Percentiles rank a stretch among this genome's conserved stretches.
These are phyloP conservation scores for Pleurotus pulmonarius DNA, from an alignment of 768 basidiomycete genomes.

Conservation along the genomic window DNA sequence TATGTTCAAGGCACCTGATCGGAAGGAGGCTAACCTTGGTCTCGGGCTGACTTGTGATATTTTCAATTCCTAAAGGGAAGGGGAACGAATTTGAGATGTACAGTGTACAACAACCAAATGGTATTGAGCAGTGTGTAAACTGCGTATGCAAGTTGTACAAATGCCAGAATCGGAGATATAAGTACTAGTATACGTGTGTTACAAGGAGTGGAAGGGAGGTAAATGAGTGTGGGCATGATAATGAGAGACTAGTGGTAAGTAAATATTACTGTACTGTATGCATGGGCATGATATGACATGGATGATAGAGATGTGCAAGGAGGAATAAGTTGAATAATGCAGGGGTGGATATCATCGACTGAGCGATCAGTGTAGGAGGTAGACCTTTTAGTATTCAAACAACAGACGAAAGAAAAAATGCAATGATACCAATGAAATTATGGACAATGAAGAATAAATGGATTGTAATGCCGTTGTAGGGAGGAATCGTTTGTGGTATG, in stretches of 20 bases:
- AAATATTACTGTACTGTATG: neutral
- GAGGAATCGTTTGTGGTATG: neutral
- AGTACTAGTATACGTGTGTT: slow-evolving; percentile 1
- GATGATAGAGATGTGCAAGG: too few species aligned
- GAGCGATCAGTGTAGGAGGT: neutral
- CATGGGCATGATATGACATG: neutral
- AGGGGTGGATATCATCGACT: slow-evolving; percentile 8
- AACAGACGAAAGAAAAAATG: slow-evolving; percentile 6
- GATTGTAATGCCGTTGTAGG: neutral
- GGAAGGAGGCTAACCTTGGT: neutral
- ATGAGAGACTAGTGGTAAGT: neutral
- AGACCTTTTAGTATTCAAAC: slow-evolving; percentile 3
- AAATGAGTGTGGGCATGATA: slow-evolving; percentile 4
- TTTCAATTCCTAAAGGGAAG: neutral
- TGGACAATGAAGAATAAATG: neutral
- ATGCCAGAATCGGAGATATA: neutral
- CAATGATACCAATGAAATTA: neutral
- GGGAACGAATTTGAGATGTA: neutral
- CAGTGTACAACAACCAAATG: slow-evolving; percentile 6
- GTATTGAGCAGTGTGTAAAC: slow-evolving; percentile 7
- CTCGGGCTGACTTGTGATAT: neutral
- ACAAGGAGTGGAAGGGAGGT: slow-evolving; percentile 3
- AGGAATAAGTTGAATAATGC: slow-evolving; percentile 5
- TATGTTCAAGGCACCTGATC: neutral
- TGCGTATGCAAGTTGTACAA: slow-evolving; percentile 1